These are phyloP conservation scores for Tetrastigma voinierianum DNA, from an alignment of 164 flowering plant species.

Conservation along the genomic window DNA sequence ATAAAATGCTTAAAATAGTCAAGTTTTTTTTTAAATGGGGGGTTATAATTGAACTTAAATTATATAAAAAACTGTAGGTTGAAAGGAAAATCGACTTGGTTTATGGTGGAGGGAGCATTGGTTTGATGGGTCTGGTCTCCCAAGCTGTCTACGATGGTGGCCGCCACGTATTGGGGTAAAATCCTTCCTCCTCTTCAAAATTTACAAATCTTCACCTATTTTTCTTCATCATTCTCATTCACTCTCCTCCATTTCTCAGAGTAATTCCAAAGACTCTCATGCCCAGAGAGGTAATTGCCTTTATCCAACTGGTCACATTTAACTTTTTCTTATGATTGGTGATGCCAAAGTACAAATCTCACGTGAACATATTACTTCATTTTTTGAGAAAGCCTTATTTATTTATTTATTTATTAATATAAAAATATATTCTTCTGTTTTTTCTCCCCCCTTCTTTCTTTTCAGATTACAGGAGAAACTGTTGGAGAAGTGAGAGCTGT, in stretches of 20 bases:
- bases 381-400: background rate
- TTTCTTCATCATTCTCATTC: background rate
- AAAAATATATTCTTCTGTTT: background rate
- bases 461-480: slow-evolving; percentile 69
- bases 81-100: slow-evolving; percentile 71
- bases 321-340: no score
- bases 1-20: background rate
- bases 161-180: slow-evolving; percentile 75
- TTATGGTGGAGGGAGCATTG: slow-evolving; percentile 79
- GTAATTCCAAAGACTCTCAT: slow-evolving; percentile 75
- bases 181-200: background rate
- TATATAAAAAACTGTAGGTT: slow-evolving; percentile 30
- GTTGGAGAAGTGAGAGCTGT: slow-evolving; percentile 79
- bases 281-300: slow-evolving; percentile 66
- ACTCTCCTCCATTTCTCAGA: slow-evolving; percentile 26
- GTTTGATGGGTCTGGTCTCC: slow-evolving; percentile 78
- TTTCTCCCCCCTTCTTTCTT: background rate
- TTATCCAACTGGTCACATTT: no score
- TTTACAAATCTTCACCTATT: background rate
- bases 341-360: no score
- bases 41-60: background rate
- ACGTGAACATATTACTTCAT: background rate
- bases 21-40: background rate
- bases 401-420: background rate
- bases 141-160: slow-evolving; percentile 86